Conservation (phyloP, 495 filamentous ascomycete species). For the Neurospora sp. region DNA sequence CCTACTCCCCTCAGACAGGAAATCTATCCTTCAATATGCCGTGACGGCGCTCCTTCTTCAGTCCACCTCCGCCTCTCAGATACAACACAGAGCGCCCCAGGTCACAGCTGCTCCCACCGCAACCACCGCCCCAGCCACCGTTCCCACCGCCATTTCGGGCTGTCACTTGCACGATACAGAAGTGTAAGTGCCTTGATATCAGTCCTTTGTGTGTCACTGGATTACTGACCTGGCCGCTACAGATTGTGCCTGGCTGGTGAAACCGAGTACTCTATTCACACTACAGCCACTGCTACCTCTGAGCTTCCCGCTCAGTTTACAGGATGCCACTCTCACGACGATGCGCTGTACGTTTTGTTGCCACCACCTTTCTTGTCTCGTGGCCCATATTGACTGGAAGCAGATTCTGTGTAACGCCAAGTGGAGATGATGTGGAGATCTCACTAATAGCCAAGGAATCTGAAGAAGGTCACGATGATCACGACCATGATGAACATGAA, state of each 20-base stretch:
- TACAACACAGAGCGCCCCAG: conserved; percentile 7
- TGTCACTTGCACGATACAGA: conserved; percentile 7
- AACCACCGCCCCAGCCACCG: not conserved
- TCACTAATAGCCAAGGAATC: conserved; percentile 2
- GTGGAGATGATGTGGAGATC: conserved; percentile 27
- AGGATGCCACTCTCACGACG: conserved; percentile 4
- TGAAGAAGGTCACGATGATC: conserved; percentile 17
- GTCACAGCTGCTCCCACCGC: conserved; percentile 1
- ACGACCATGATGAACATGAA: not conserved
- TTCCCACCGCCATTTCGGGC: conserved; percentile 10
- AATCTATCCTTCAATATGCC: conserved; percentile 8
- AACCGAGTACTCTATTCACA: conserved; percentile 5
- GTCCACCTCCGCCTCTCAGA: conserved; percentile 1
- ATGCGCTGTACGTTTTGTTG: conserved; percentile 4
- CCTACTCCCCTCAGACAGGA: not conserved
- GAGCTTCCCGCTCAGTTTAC: conserved; percentile 7
- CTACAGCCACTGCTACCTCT: conserved; percentile 5
- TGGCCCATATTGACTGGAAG: not conserved
- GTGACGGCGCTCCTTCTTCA: conserved; percentile 2
- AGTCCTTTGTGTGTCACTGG: not conserved
- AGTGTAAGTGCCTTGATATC: not conserved
- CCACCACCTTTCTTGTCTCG: not conserved
- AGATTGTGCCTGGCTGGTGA: conserved; percentile 11
- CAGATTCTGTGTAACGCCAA: conserved; percentile 31
- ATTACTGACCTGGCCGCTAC: not conserved